A percentile compares a stretch with the other conserved stretches of the same genome.
These are phyloP conservation scores for Emydomyces testavorans DNA, from an alignment of 2,329 filamentous ascomycete genomes.

Conservation along the genomic window DNA sequence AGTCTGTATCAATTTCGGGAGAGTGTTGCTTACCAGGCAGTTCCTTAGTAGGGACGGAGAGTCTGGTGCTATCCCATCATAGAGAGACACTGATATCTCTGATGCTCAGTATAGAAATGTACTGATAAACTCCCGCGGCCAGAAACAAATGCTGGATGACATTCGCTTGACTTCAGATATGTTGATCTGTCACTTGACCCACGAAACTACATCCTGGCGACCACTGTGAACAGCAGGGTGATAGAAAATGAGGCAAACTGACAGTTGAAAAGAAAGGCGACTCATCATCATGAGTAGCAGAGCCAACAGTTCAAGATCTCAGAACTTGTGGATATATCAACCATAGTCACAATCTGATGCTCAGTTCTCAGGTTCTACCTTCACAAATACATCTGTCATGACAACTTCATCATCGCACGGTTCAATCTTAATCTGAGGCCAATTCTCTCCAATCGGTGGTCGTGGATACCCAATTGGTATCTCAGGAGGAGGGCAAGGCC, in stretches of 20 bases:
- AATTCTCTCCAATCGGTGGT: conserved; percentile 16
- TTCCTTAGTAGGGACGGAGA: background rate
- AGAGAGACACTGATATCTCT: too few species aligned
- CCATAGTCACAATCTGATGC: background rate
- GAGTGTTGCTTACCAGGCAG: background rate
- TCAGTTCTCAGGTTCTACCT: conserved; percentile 17
- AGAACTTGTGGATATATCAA: background rate
- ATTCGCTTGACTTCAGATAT: too few species aligned
- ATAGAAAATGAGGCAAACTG: too few species aligned
- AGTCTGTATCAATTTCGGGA: background rate
- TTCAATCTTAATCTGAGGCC: conserved; percentile 22
- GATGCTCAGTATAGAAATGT: too few species aligned
- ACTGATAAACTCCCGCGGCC: too few species aligned
- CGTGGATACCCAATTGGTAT: conserved; percentile 12
- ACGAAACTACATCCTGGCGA: too few species aligned
- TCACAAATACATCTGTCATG: conserved; percentile 18
- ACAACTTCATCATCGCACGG: conserved; percentile 12
- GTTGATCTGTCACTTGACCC: too few species aligned
- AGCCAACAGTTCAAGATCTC: background rate
- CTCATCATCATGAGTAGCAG: background rate
- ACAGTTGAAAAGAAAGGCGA: background rate
- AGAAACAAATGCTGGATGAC: too few species aligned
- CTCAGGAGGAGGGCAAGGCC: conserved; percentile 12
- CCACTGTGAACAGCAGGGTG: too few species aligned
- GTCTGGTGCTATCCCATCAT: too few species aligned